Evolutionary conservation across 805 yeast genomes (phyloP), one percentile per base, ranked within the genome.

Genomic region (Monosporozyma servazzii): DNA sequence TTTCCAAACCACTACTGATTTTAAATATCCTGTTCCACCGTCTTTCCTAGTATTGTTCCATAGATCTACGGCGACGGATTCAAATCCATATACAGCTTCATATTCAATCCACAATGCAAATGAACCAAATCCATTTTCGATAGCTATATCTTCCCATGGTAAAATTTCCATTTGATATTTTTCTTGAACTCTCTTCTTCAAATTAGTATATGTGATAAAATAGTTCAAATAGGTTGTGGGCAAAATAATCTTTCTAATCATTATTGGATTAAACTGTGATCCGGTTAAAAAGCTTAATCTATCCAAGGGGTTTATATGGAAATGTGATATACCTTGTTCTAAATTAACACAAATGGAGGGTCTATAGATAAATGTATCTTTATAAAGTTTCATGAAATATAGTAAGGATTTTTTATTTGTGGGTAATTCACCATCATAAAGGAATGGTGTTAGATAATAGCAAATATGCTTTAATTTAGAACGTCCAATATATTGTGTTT

Each of bases 261-360:
- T 86, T 8, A 82, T 86, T 55, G 96, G 96, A 2, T 88, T 93
- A 1, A 95, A 86, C 59, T 96, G 89, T 68, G 76, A 86, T 54
- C 73, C 81, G 36, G 87, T 87, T 54, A 91, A 86, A 67, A 87
- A 60, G 50, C 68, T 63, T 25, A 60, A 53, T 36, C 54, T 55
- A 52, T 65, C 64, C 41, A 59, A 47, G 2, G 67, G 67, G 43
- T 64, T 64, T 13, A 63, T 57, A 7, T 59, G 60, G 42, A 63
- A 62, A 37, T 47, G 48, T 21, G 57, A 52, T 10, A 62, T 55
- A n/a, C 51, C 52, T 47, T 56, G 54, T 31, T 58, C 59, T 37
- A 61, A 50, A 18, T 49, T 45, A 21, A 57, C 40, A 45, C 51
- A 54, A 23, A 62, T 54, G 5, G 65, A 57, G 2, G 66, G 60